phyloP scores from a whole-genome alignment of 2,329 filamentous ascomycete genomes.

The Thyridium curvatum region DNA sequence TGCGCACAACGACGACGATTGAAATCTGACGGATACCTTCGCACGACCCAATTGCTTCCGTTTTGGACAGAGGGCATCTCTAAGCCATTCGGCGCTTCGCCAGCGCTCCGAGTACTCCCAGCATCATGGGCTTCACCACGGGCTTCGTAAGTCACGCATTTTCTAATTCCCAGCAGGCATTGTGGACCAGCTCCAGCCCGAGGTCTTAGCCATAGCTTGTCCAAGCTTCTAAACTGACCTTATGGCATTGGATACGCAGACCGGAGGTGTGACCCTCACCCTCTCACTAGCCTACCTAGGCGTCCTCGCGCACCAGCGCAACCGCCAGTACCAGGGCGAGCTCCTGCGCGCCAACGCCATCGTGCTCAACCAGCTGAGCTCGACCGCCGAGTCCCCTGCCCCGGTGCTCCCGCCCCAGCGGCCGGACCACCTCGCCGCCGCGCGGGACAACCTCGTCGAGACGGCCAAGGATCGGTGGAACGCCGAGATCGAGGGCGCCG shows the following conservation, averaged over 20 bases:
- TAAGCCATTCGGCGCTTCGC: constrained; percentile 14
- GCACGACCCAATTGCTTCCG: background rate
- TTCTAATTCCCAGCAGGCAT: background rate
- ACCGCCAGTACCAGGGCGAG: constrained; percentile 53
- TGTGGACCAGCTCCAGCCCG: too few species aligned
- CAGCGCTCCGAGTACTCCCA: constrained; percentile 9
- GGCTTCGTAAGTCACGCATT: constrained; percentile 57
- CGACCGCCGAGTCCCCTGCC: constrained; percentile 18
- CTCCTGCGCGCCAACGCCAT: constrained; percentile 50
- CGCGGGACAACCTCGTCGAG: constrained; percentile 54
- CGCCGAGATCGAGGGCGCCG: constrained; percentile 60
- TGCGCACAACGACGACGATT: too few species aligned
- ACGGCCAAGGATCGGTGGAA: constrained; percentile 75
- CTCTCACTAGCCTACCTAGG: constrained; percentile 68
- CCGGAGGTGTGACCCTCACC: constrained; percentile 70
- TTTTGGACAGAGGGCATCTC: constrained; percentile 1
- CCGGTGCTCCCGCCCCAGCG: constrained; percentile 31
- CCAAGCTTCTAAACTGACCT: background rate
- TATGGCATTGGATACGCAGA: constrained; percentile 38
- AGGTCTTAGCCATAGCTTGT: background rate
- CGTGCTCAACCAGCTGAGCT: constrained; percentile 43
- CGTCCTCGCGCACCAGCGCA: constrained; percentile 62
- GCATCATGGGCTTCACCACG: constrained; percentile 63
- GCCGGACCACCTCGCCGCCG: constrained; percentile 39
- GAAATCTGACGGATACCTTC: background rate